Percentiles rank a stretch among this genome's conserved stretches.
These are phyloP conservation scores for Daedaleopsis nitida DNA, from an alignment of 768 basidiomycete genomes.

Conservation along the genomic window DNA sequence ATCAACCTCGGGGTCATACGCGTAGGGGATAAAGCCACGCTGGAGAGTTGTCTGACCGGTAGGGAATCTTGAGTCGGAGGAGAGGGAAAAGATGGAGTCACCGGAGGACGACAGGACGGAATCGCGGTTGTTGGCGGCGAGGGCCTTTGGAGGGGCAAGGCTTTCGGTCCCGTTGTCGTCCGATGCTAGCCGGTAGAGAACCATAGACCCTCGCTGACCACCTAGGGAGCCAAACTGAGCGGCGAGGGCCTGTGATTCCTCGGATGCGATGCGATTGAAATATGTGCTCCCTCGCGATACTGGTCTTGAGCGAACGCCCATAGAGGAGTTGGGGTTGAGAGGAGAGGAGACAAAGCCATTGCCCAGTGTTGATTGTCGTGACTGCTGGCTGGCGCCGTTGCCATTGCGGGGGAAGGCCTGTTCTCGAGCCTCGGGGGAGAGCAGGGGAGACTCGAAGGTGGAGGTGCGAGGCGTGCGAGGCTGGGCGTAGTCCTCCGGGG, in stretches of 20 bases:
- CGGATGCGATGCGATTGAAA: slow-evolving; percentile 47
- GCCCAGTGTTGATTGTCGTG: slow-evolving; percentile 31
- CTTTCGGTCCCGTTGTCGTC: slow-evolving; percentile 35
- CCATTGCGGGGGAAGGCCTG: slow-evolving; percentile 1
- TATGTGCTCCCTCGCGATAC: slow-evolving; percentile 42
- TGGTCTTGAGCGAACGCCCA: slow-evolving; percentile 39
- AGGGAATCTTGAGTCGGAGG: slow-evolving; percentile 70
- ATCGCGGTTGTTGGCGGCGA: slow-evolving; percentile 30
- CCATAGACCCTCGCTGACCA: slow-evolving; percentile 56
- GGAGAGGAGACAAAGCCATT: slow-evolving; percentile 52
- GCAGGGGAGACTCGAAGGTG: slow-evolving; percentile 35
- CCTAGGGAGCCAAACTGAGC: slow-evolving; percentile 32
- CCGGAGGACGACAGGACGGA: slow-evolving; percentile 54
- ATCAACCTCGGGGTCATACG: slow-evolving; percentile 66
- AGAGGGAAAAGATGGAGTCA: slow-evolving; percentile 51
- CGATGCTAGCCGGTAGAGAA: slow-evolving; percentile 63
- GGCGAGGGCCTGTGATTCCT: slow-evolving; percentile 45
- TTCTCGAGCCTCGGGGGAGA: slow-evolving; percentile 22
- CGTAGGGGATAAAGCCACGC: slow-evolving; percentile 60
- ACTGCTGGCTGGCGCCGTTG: slow-evolving; percentile 13
- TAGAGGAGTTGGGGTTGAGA: slow-evolving; percentile 46
- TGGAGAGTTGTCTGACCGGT: slow-evolving; percentile 32
- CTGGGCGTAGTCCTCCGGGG: slow-evolving; percentile 20
- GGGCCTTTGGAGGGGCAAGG: slow-evolving; percentile 35
- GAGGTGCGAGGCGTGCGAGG: slow-evolving; percentile 26